Conservation (phyloP, 176 grass and related monocot species). For the Coix lacrymajobi region DNA sequence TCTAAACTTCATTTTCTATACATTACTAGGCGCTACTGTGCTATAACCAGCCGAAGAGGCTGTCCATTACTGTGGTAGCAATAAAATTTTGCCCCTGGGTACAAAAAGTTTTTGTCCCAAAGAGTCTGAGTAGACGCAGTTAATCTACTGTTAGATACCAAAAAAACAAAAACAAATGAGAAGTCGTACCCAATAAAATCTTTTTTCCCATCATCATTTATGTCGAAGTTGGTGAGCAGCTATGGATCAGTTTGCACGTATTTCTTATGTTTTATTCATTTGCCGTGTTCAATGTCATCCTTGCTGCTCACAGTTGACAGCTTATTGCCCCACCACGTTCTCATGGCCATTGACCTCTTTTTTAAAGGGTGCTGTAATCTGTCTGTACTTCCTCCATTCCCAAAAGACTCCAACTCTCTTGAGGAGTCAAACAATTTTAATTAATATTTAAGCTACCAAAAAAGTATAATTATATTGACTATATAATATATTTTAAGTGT, state of each 20-base stretch:
- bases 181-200: background rate
- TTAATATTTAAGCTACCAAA: background rate
- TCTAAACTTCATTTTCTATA: conserved; percentile 12
- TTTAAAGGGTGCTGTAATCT: background rate
- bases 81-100: background rate
- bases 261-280: conserved; percentile 6
- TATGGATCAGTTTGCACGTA: conserved; percentile 22
- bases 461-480: background rate
- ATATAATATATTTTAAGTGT: background rate
- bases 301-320: conserved; percentile 14
- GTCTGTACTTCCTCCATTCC: background rate
- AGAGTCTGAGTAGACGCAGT: background rate
- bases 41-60: background rate
- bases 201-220: conserved; percentile 35
- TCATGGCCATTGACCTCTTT: background rate
- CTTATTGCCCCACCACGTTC: background rate
- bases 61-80: background rate
- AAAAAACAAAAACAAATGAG: background rate
- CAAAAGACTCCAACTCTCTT: background rate
- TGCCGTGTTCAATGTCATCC: conserved; percentile 8
- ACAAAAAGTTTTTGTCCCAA: too few species aligned
- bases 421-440: background rate
- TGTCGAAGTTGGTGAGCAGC: conserved; percentile 24
- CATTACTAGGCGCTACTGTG: conserved; percentile 1
- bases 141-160: conserved; percentile 10